A percentile compares a stretch with the other conserved stretches of the same genome.
Evolutionary conservation across 257 asterid genomes (phyloP).

Genomic region (Fraxinus americana): DNA sequence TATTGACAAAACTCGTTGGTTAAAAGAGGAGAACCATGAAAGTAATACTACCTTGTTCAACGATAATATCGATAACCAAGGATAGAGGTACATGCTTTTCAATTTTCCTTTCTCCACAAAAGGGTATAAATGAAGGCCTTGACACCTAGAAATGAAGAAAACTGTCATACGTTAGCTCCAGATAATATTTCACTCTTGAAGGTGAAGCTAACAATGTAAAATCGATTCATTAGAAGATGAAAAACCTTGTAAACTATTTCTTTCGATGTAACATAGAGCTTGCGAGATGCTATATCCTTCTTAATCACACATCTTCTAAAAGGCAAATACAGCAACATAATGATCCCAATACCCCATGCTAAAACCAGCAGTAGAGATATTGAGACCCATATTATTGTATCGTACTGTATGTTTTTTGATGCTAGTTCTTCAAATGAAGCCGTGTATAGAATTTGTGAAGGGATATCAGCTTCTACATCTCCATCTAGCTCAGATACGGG

Average conservation of each 20-base stretch:
- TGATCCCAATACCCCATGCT: conserved; percentile 77
- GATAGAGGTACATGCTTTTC: conserved; percentile 66
- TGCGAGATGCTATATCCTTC: conserved; percentile 66
- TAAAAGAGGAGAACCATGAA: neutral
- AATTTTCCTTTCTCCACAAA: conserved; percentile 49
- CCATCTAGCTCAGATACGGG: conserved; percentile 51
- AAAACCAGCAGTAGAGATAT: conserved; percentile 67
- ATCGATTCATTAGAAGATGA: conserved; percentile 15
- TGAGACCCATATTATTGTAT: conserved; percentile 65
- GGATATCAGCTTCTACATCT: conserved; percentile 47
- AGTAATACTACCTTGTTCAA: conserved; percentile 64
- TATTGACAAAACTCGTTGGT: neutral
- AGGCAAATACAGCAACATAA: conserved; percentile 73
- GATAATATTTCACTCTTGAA: conserved; percentile 4
- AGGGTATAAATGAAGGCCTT: conserved; percentile 77
- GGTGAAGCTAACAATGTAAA: neutral
- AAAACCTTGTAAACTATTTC: conserved; percentile 66
- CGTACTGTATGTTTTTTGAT: conserved; percentile 50
- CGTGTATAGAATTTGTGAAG: conserved; percentile 39
- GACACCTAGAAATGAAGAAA: conserved; percentile 44
- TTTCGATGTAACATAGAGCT: conserved; percentile 51
- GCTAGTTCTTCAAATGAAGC: conserved; percentile 71
- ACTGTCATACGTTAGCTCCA: conserved; percentile 17
- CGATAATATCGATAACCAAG: conserved; percentile 57
- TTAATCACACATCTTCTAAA: conserved; percentile 62